Evolutionary conservation across 805 yeast genomes (phyloP).

Genomic region (Hemisphaericaspora nanyangensis): DNA sequence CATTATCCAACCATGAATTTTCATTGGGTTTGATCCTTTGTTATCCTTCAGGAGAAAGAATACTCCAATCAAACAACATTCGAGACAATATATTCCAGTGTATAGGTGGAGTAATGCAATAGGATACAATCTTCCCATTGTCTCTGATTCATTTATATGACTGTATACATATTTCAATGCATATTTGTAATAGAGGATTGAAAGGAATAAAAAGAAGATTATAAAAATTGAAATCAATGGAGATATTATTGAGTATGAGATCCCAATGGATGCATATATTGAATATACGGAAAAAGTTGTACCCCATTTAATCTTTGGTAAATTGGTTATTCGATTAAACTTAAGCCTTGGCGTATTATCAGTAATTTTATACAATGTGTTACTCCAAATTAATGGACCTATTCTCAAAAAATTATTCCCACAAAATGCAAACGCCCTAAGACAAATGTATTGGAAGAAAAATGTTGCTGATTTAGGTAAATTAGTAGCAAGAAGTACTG

Average conservation of each 20-base stretch:
- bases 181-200: conserved; percentile 67
- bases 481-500: conserved; percentile 68
- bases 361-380: conserved; percentile 29
- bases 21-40: conserved; percentile 41
- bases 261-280: conserved; percentile 71
- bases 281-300: conserved; percentile 72
- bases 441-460: conserved; percentile 70
- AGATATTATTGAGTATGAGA: conserved; percentile 74
- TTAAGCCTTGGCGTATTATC: conserved; percentile 62
- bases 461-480: conserved; percentile 85
- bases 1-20: conserved; percentile 51
- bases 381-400: conserved; percentile 43
- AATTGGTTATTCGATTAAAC: conserved; percentile 39
- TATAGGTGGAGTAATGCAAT: conserved; percentile 72
- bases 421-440: conserved; percentile 72
- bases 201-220: conserved; percentile 49
- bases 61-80: conserved; percentile 72
- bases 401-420: conserved; percentile 69
- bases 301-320: conserved; percentile 68
- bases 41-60: conserved; percentile 58
- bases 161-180: conserved; percentile 57
- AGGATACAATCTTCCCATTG: conserved; percentile 69
- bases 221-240: conserved; percentile 70
- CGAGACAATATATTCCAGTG: conserved; percentile 78
- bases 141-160: conserved; percentile 52